Conservation (phyloP, 2,329 filamentous ascomycete genomes). For the Pseudopyricularia cyperi region DNA sequence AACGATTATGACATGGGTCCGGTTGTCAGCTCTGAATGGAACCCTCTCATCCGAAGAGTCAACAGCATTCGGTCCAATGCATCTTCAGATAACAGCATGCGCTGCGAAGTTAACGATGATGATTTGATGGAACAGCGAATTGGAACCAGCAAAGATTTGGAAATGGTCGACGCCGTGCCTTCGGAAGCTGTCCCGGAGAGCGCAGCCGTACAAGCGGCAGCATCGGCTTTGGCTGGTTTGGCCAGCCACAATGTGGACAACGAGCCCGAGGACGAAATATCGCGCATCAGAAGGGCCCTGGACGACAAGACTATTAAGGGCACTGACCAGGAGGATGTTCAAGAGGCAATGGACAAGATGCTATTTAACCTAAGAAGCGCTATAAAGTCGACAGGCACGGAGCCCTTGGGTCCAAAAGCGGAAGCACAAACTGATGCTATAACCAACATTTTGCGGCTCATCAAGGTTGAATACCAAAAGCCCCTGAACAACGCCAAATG, state of each 20-base stretch:
- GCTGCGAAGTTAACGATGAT: background rate
- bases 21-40: background rate
- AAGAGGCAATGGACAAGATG: conserved; percentile 88
- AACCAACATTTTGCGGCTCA: conserved; percentile 56
- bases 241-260: background rate
- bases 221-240: background rate
- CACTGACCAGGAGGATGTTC: conserved; percentile 80
- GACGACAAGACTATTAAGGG: conserved; percentile 34
- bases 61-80: background rate
- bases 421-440: conserved; percentile 73
- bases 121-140: conserved; percentile 1
- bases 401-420: conserved; percentile 27
- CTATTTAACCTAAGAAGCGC: conserved; percentile 84
- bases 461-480: conserved; percentile 45
- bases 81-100: conserved; percentile 2
- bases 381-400: conserved; percentile 56
- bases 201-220: background rate
- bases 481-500: conserved; percentile 31
- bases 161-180: conserved; percentile 3
- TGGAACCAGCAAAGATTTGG: conserved; percentile 2
- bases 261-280: conserved; percentile 10
- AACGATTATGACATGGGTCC: background rate
- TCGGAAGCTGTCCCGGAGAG: background rate
- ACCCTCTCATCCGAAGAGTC: background rate
- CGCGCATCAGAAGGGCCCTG: conserved; percentile 25